Evolutionary conservation across 78 protist species (phyloP).

Genomic region (Chrysochromulina parva): DNA sequence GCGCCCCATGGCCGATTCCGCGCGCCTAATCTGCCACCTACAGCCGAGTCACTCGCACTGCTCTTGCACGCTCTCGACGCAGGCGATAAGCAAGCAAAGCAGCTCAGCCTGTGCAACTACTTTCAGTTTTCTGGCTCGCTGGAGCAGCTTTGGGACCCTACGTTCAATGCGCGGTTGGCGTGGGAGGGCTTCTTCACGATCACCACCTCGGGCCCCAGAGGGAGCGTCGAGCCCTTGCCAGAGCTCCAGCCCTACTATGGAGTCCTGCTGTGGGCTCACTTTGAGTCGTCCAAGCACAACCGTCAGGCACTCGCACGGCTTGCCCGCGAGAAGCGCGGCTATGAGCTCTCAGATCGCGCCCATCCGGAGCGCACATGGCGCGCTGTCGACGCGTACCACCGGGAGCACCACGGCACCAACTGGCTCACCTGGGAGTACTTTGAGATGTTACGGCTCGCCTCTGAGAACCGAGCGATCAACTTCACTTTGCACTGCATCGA

Average conservation of each 20-base stretch:
- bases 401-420: too few species aligned
- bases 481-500: neutral
- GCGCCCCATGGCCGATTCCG: too few species aligned
- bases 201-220: neutral
- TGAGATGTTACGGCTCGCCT: neutral
- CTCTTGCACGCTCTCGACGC: too few species aligned
- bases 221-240: neutral
- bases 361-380: too few species aligned
- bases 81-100: neutral
- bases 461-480: neutral
- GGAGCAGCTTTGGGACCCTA: neutral
- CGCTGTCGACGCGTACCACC: too few species aligned
- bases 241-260: neutral
- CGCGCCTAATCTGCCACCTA: too few species aligned
- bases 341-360: too few species aligned
- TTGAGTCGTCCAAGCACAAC: neutral
- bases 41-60: too few species aligned
- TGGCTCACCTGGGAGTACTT: too few species aligned
- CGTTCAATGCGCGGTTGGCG: neutral
- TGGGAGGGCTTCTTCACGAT: conserved; percentile 12
- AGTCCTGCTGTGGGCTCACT: neutral
- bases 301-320: too few species aligned
- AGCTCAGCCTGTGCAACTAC: neutral
- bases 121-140: neutral
- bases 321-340: too few species aligned